phyloP scores from a whole-genome alignment of 2,329 filamentous ascomycete species.

The Lecanicillium sp. region DNA sequence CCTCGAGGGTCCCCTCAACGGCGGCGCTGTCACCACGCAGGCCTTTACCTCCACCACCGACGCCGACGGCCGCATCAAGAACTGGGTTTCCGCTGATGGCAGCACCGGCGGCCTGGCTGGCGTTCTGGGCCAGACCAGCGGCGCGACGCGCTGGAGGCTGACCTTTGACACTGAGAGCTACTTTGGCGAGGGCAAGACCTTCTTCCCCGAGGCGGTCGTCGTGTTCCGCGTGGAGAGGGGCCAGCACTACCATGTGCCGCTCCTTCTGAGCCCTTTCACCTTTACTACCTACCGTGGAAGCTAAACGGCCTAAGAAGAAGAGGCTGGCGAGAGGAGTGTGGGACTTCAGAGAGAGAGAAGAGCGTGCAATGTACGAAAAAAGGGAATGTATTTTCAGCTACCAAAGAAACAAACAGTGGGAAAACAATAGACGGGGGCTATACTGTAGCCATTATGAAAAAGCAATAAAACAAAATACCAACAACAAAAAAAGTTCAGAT shows the following conservation, averaged over 20 bases:
- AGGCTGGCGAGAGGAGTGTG: not conserved
- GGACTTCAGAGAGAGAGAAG: not conserved
- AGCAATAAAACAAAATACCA: too few species aligned
- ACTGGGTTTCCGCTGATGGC: constrained; percentile 52
- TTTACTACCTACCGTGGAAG: constrained; percentile 79
- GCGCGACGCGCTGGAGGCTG: constrained; percentile 55
- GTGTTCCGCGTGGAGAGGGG: constrained; percentile 44
- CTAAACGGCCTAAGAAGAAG: too few species aligned
- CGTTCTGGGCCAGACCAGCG: constrained; percentile 37
- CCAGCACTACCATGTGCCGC: constrained; percentile 72
- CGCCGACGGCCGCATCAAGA: constrained; percentile 64
- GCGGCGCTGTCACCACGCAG: constrained; percentile 10
- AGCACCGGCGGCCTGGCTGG: constrained; percentile 48
- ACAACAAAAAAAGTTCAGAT: too few species aligned
- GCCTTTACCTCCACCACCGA: constrained; percentile 45
- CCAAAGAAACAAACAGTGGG: too few species aligned
- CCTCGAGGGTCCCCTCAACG: constrained; percentile 40
- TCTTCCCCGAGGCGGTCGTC: constrained; percentile 53
- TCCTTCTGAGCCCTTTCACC: constrained; percentile 69
- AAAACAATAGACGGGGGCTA: too few species aligned
- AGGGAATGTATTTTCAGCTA: too few species aligned
- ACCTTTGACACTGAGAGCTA: constrained; percentile 67
- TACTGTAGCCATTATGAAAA: too few species aligned
- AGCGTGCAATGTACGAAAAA: too few species aligned
- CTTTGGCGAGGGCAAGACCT: constrained; percentile 56